phyloP scores from a whole-genome alignment of 2,329 filamentous ascomycete species.

The Ilyonectria mors-panacis region DNA sequence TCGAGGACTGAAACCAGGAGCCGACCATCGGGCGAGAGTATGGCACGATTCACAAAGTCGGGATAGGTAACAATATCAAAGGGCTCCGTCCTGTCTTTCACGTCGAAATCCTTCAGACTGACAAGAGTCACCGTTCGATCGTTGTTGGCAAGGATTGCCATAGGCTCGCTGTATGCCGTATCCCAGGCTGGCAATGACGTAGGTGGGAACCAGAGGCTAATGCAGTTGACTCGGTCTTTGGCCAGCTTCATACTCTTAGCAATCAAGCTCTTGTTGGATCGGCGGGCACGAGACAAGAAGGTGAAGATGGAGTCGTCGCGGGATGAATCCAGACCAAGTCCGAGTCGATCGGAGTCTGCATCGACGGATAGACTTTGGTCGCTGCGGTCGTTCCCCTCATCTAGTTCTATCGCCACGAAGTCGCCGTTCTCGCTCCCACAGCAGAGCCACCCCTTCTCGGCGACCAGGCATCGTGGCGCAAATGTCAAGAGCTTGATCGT shows the following conservation, averaged over 20 bases:
- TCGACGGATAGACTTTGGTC: constrained; percentile 48
- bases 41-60: constrained; percentile 91
- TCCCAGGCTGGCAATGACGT: constrained; percentile 45
- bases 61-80: constrained; percentile 81
- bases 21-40: constrained; percentile 91
- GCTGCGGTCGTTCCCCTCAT: constrained; percentile 53
- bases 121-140: constrained; percentile 92
- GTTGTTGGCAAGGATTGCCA: constrained; percentile 90
- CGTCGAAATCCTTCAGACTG: constrained; percentile 74
- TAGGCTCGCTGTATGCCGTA: constrained; percentile 63
- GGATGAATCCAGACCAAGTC: constrained; percentile 51
- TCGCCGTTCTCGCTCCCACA: constrained; percentile 91
- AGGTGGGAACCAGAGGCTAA: constrained; percentile 74
- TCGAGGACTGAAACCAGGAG: constrained; percentile 89
- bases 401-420: constrained; percentile 83
- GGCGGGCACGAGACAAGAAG: constrained; percentile 56
- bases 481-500: constrained; percentile 80
- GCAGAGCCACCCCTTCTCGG: constrained; percentile 89
- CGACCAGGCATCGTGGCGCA: constrained; percentile 88
- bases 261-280: constrained; percentile 61
- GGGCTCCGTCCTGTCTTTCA: constrained; percentile 64
- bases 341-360: constrained; percentile 51
- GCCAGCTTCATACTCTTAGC: constrained; percentile 70
- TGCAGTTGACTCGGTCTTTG: constrained; percentile 75
- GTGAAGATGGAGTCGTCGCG: constrained; percentile 54